Evolutionary conservation across 345 rosid species (phyloP).

Genomic region (Conringia planisiliqua): DNA sequence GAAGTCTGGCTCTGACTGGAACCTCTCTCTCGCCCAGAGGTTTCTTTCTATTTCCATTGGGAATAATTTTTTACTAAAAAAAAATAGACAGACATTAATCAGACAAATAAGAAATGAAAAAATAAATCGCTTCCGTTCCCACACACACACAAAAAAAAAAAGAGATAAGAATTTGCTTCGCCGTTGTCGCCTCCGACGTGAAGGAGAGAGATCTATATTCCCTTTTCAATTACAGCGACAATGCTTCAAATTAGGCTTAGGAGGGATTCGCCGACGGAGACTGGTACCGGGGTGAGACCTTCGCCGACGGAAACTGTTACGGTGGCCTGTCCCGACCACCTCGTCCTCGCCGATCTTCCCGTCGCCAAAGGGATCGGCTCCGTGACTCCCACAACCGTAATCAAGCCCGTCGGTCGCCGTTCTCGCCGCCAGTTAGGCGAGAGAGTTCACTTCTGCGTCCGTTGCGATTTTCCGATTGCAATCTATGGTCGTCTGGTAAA

Average conservation of each 20-base stretch:
- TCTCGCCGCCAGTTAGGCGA: slow-evolving; percentile 95
- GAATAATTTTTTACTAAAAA: not conserved
- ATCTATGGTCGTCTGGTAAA: slow-evolving; percentile 88
- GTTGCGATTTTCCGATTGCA: slow-evolving; percentile 94
- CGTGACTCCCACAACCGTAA: slow-evolving; percentile 55
- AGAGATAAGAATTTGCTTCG: no score
- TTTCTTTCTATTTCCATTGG: not conserved
- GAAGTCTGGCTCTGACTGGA: no score
- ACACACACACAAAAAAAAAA: no score
- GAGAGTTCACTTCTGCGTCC: slow-evolving; percentile 94
- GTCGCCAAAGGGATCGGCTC: slow-evolving; percentile 96
- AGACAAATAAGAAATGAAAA: no score
- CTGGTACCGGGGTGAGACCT: slow-evolving; percentile 51
- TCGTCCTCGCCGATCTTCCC: slow-evolving; percentile 94
- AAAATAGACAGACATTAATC: no score
- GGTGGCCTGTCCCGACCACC: slow-evolving; percentile 94
- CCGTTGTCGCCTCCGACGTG: slow-evolving; percentile 2
- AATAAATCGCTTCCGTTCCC: not conserved
- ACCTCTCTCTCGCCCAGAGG: not conserved
- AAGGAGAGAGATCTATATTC: not conserved
- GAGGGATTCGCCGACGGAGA: slow-evolving; percentile 56
- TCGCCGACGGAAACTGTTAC: slow-evolving; percentile 71
- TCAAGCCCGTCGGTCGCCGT: slow-evolving; percentile 73
- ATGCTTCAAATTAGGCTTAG: slow-evolving; percentile 88
- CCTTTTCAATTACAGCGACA: no score